Evolutionary conservation across 1,139 yeast genomes (phyloP).

Genomic region (Wickerhamomyces sp.): DNA sequence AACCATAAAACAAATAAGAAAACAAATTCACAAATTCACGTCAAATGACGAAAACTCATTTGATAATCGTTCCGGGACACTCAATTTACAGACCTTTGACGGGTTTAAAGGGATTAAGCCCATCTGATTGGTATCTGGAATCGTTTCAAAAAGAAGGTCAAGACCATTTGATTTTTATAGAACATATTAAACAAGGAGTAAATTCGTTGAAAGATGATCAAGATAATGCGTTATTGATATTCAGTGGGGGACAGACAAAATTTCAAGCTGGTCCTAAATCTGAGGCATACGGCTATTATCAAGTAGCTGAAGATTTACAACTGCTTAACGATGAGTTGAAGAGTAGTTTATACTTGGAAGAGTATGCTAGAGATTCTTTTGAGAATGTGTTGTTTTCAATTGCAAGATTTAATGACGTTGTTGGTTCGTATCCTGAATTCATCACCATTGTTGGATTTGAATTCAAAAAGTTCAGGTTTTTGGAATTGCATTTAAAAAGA

Average conservation of each 20-base stretch:
- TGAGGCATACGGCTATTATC: slow-evolving; percentile 57
- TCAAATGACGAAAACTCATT: slow-evolving; percentile 17
- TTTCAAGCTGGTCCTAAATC: slow-evolving; percentile 45
- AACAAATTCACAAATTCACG: too few species aligned
- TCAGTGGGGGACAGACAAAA: slow-evolving; percentile 74
- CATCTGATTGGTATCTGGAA: slow-evolving; percentile 60
- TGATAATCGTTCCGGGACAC: slow-evolving; percentile 66
- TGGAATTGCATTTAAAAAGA: slow-evolving; percentile 45
- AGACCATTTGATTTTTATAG: slow-evolving; percentile 62
- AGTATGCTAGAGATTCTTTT: slow-evolving; percentile 75
- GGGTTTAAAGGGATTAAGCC: slow-evolving; percentile 26
- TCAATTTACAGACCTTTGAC: slow-evolving; percentile 47
- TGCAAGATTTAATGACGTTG: slow-evolving; percentile 48
- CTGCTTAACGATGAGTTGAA: slow-evolving; percentile 12
- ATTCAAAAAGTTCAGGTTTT: slow-evolving; percentile 61
- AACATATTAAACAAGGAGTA: slow-evolving; percentile 46
- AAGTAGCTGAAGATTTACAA: slow-evolving; percentile 21
- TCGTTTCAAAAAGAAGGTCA: slow-evolving; percentile 65
- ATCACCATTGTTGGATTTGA: slow-evolving; percentile 69
- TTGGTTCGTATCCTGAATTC: slow-evolving; percentile 42
- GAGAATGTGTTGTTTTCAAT: slow-evolving; percentile 70
- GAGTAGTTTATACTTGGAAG: slow-evolving; percentile 40
- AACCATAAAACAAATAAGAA: too few species aligned
- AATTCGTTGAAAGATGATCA: slow-evolving; percentile 29
- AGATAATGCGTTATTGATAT: slow-evolving; percentile 34